Evolutionary conservation across 208 protist genomes (phyloP).

Genomic region (Phytomonas francai): DNA sequence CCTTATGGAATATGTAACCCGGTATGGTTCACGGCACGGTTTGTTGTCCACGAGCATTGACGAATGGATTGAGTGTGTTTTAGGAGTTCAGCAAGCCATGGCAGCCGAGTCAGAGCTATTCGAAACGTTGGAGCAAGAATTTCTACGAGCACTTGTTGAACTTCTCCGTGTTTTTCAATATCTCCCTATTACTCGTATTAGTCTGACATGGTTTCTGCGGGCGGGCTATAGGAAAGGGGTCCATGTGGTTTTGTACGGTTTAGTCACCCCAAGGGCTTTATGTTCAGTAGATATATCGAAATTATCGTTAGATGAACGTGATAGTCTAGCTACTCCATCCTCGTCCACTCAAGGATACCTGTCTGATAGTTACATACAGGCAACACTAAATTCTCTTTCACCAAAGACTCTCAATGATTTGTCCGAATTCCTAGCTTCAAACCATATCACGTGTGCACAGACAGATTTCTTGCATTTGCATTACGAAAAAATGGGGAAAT

Average conservation of each 20-base stretch:
- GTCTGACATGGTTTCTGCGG: slow-evolving; percentile 7
- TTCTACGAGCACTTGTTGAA: slow-evolving; percentile 2
- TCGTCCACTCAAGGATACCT: background rate
- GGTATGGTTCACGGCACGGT: background rate
- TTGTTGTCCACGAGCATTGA: slow-evolving; percentile 1
- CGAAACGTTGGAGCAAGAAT: background rate
- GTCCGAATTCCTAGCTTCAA: background rate
- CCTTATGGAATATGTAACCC: background rate
- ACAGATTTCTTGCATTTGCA: background rate
- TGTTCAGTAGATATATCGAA: background rate
- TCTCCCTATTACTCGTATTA: slow-evolving; percentile 5
- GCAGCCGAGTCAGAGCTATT: background rate
- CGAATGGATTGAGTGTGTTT: background rate
- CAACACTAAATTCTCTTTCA: slow-evolving; percentile 12
- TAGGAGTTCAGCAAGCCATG: background rate
- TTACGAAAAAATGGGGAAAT: background rate
- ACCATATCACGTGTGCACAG: background rate
- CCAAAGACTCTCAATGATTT: background rate
- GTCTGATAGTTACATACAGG: slow-evolving; percentile 13
- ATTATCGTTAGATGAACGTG: background rate
- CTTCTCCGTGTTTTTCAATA: slow-evolving; percentile 4
- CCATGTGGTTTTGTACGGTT: background rate
- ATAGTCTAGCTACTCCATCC: background rate
- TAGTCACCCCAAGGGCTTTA: background rate
- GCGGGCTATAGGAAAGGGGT: slow-evolving; percentile 1